Conservation (phyloP, 148 eudicot genomes). For the Suaeda aralocaspica region DNA sequence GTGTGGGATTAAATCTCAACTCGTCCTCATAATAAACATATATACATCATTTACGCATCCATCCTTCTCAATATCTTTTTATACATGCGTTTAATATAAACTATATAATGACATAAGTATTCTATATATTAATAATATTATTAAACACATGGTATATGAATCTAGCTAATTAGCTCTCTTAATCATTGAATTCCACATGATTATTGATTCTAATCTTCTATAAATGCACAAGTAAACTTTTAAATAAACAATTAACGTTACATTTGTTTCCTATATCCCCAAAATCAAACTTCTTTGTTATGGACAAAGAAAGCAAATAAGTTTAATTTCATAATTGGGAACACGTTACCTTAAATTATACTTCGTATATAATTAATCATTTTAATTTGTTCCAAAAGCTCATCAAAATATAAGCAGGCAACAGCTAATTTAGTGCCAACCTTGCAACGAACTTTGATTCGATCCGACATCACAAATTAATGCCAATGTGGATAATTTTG, state of each 20-base stretch:
- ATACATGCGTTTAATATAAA: too few relatives aligned
- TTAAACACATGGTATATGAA: neutral
- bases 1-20: too few relatives aligned
- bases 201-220: neutral
- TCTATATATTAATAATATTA: too few relatives aligned
- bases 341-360: slow-evolving; percentile 22
- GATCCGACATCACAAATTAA: slow-evolving; percentile 19
- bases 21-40: too few relatives aligned
- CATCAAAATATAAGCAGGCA: neutral
- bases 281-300: neutral
- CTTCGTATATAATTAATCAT: too few relatives aligned
- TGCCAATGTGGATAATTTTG: neutral
- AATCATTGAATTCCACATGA: neutral
- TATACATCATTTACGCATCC: too few relatives aligned
- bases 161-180: neutral
- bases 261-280: slow-evolving; percentile 14
- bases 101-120: too few relatives aligned
- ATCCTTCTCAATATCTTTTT: too few relatives aligned
- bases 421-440: slow-evolving; percentile 22
- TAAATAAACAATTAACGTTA: too few relatives aligned
- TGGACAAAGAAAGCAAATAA: slow-evolving; percentile 23
- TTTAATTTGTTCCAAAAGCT: slow-evolving; percentile 9
- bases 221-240: neutral
- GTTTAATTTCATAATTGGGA: slow-evolving; percentile 11
- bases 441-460: slow-evolving; percentile 25